Evolutionary conservation across 164 flowering plant genomes (phyloP), one percentile per base, ranked within the genome.

Genomic region (Magnolia changhungtana): DNA sequence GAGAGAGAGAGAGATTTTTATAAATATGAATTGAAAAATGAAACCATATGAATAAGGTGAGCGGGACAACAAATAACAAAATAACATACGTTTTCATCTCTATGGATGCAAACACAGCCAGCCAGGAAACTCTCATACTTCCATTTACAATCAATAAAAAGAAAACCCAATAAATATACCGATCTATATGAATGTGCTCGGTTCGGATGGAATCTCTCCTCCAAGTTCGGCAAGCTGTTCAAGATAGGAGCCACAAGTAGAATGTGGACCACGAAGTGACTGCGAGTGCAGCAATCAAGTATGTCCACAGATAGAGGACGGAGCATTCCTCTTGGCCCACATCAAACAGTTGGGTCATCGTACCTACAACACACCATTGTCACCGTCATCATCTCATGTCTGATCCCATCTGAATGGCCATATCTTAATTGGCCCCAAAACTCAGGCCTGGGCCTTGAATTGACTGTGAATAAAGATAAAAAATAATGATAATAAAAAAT

Each of bases 261-360:
- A 91, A 75, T 5, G 94, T 89, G 4, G 97, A 91, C 98, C 99
- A 95, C 7, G 74, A 45, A 5, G 97, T 91, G 13, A 95, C 88
- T 11, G 99, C 88, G 9, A 91, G 49, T 8, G 94, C 92, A 27
- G 99, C 95, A 68, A 83, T 88, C 72, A 88, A 63, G 83, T 93
- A 95, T 73, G 97, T 91, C 98, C 97, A 93, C n/a, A 93, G 81
- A 67, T 88, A 82, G 50, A 95, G 80, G 18, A 95, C 93, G 0
- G 98, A 93, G 79, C 96, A 95, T 80, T 95, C 98, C 14, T 90
- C 93, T 86, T 89, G 88, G 27, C 87, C 99, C 75, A 93, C 95
- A 78, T 91, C 88, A 79, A 92, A 90, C 2, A 95, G 84, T 79
- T 93, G 87, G 2, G 98, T 82, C 92, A 95, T 93, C 0, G 95